Evolutionary conservation across 1,139 yeast genomes (phyloP).

Genomic region (Arxiozyma telluris): DNA sequence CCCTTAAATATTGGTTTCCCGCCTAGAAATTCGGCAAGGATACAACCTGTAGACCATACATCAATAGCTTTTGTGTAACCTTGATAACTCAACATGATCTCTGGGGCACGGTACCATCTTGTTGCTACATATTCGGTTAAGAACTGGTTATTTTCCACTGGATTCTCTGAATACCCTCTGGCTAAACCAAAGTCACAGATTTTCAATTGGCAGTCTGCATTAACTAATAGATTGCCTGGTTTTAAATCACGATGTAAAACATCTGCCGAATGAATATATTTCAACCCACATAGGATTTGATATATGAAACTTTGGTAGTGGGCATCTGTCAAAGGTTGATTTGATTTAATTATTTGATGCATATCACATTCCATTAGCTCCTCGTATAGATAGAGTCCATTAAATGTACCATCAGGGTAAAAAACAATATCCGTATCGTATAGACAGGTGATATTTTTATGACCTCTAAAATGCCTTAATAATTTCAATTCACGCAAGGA

Average conservation of each 20-base stretch:
- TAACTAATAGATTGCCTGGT: slow-evolving; percentile 87
- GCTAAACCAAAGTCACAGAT: slow-evolving; percentile 97
- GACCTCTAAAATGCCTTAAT: slow-evolving; percentile 85
- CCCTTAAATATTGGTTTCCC: slow-evolving; percentile 93
- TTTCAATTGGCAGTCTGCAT: slow-evolving; percentile 93
- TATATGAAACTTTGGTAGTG: slow-evolving; percentile 91
- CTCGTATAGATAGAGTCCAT: slow-evolving; percentile 86
- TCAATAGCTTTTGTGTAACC: slow-evolving; percentile 95
- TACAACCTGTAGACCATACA: slow-evolving; percentile 97
- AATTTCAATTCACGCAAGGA: slow-evolving; percentile 84
- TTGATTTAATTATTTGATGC: slow-evolving; percentile 93
- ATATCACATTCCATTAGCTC: slow-evolving; percentile 97
- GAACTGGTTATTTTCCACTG: slow-evolving; percentile 82
- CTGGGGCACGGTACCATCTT: slow-evolving; percentile 98
- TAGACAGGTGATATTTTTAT: slow-evolving; percentile 85
- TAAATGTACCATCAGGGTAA: slow-evolving; percentile 49
- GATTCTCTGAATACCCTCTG: slow-evolving; percentile 79
- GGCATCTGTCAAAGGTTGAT: slow-evolving; percentile 89
- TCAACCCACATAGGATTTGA: slow-evolving; percentile 86
- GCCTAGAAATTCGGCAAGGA: slow-evolving; percentile 85
- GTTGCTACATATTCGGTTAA: slow-evolving; percentile 97
- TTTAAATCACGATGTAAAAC: slow-evolving; percentile 91
- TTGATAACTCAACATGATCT: slow-evolving; percentile 88
- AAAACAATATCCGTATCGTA: slow-evolving; percentile 84
- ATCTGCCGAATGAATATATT: slow-evolving; percentile 92